These are phyloP conservation scores for Colletotrichum lentis DNA, from an alignment of 2,329 filamentous ascomycete genomes.

Conservation along the genomic window DNA sequence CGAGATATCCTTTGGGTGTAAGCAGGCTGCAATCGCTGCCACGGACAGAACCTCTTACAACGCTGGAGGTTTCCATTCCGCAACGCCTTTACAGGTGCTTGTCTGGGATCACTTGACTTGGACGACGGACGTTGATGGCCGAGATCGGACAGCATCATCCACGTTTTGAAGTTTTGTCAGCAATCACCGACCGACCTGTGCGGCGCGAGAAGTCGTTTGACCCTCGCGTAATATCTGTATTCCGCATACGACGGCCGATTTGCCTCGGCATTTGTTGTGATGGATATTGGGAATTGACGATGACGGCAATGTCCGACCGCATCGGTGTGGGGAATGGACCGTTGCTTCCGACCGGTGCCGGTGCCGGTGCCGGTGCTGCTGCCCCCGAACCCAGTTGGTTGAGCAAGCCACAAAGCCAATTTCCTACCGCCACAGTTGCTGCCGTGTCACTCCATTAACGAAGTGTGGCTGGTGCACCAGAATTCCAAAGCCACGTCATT, in stretches of 20 bases:
- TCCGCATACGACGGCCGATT: too few species aligned
- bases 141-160: neutral
- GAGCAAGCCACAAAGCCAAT: neutral
- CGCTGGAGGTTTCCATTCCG: neutral
- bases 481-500: conserved; percentile 35
- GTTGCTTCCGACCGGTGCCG: conserved; percentile 16
- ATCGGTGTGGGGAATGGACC: conserved; percentile 7
- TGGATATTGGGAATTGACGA: neutral
- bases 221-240: neutral
- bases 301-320: neutral
- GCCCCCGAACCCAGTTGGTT: neutral
- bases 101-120: neutral
- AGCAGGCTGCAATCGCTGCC: neutral
- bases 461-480: conserved; percentile 15
- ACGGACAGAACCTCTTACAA: neutral
- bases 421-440: neutral
- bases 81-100: neutral
- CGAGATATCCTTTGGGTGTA: too few species aligned
- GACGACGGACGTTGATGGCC: neutral
- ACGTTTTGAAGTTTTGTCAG: neutral
- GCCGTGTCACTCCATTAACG: too few species aligned
- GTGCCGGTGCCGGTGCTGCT: conserved; percentile 14
- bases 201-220: neutral
- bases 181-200: neutral
- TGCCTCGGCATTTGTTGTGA: neutral